phyloP scores from a whole-genome alignment of 495 filamentous ascomycete species.

The Chaetomium tenue region DNA sequence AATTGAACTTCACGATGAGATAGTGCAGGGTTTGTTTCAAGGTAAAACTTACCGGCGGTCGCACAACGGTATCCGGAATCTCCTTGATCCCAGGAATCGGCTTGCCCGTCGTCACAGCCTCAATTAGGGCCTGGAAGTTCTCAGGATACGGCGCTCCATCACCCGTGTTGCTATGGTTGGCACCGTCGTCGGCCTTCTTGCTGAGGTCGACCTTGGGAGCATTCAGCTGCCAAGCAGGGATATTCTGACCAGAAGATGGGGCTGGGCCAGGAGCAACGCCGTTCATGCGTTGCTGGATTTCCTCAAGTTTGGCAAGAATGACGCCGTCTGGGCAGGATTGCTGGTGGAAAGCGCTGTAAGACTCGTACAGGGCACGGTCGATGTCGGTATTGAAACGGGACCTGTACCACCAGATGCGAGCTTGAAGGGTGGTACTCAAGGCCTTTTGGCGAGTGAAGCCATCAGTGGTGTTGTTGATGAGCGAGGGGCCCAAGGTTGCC shows the following conservation, averaged over 20 bases:
- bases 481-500: constrained; percentile 32
- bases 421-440: constrained; percentile 39
- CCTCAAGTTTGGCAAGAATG: constrained; percentile 32
- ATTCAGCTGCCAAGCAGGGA: constrained; percentile 46
- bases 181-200: constrained; percentile 33
- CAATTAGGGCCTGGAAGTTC: constrained; percentile 84
- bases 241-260: constrained; percentile 4
- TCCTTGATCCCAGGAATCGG: constrained; percentile 86
- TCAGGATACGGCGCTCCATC: constrained; percentile 67
- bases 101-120: constrained; percentile 79
- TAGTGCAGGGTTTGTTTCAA: not conserved
- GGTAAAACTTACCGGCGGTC: constrained; percentile 46
- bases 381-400: constrained; percentile 38
- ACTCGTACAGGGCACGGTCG: constrained; percentile 39
- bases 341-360: constrained; percentile 29
- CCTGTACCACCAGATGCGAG: constrained; percentile 48
- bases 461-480: constrained; percentile 22
- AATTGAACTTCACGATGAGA: too few species aligned
- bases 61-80: constrained; percentile 78
- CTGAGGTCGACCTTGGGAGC: constrained; percentile 47
- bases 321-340: constrained; percentile 22
- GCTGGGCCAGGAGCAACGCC: not conserved
- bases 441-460: constrained; percentile 29
- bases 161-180: constrained; percentile 33
- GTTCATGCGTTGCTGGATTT: constrained; percentile 31